Evolutionary conservation across 106 monocot species (phyloP), one percentile per base, ranked within the genome.

Genomic region (Vanilla planifolia): DNA sequence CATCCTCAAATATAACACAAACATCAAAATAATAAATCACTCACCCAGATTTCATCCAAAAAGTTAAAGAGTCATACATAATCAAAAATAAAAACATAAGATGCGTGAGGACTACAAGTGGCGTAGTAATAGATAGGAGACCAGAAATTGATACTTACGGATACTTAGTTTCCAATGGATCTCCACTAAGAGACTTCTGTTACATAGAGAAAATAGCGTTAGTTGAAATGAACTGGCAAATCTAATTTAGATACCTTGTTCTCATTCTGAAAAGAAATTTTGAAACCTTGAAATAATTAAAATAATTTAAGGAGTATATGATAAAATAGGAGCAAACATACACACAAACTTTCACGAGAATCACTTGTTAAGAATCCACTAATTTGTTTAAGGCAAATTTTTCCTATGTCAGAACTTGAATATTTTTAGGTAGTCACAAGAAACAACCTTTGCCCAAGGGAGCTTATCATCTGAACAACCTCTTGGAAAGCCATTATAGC

Each of bases 401-500:
- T n/a, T n/a, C n/a, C n/a, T n/a, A n/a, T n/a, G n/a, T n/a, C n/a
- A n/a, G n/a, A n/a, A n/a, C n/a, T n/a, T n/a, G n/a, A n/a, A n/a
- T n/a, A n/a, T 37, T 37, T 20, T 57, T 57, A 35, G 33, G 21
- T 33, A 57, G 35, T 57, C 7, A 15, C 5, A 57, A 57, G 34
- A 51, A 57, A 27, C 6, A 53, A 94, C 93, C 93, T 94, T 94
- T 44, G 93, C 89, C 93, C 93, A 94, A 23, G 93, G 89, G 67
- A 94, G 85, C 67, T 83, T 80, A 57, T 89, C 77, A 65, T 94
- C 93, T 62, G 89, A 94, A 67, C 93, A 94, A 59, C 93, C 93
- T 83, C 93, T 85, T 75, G 93, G 93, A 67, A 94, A 94, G 58
- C 93, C 93, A 73, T 94, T 94, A 41, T 94, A 94, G 51, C 93